Base-by-base conservation (phyloP, 2,329 filamentous ascomycete species). In the Alternaria gaisen region DNA sequence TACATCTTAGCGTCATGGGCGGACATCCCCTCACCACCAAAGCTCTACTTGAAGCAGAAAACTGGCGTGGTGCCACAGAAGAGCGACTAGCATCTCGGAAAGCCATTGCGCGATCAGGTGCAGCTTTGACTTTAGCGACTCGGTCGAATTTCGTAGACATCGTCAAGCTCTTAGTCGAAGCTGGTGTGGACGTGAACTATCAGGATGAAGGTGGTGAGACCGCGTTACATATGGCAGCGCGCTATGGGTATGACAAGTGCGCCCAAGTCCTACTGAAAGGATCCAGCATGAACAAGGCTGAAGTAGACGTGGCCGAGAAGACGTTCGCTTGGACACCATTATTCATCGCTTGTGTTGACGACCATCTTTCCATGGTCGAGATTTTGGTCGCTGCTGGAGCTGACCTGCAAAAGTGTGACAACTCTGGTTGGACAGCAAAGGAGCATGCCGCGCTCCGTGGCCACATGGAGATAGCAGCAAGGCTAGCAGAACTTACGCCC, bases 281-380 rank as follows among this genome's bases (percentile, higher is more conserved):
- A 3, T 90, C 87, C 0, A 80, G 84, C 6, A 83, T 86, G 43
- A 91, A 95, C 68, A 92, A 90, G 72, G 89, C 90, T 0, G 82
- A 97, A 63, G 82, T 93, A 0, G 91, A 97, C 70, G 81, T 96
- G 36, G 81, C 86, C 0, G 95, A 99, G 74, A 91, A 90, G 55
- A 90, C 91, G 0, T 98, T 96, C 74, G 88, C 90, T 3, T 99
- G 95, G 94, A 97, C 95, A 1, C 92, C 95, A n/a, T 83, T 99
- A 12, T 95, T 97, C 73, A 91, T 97, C 65, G 92, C 94, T 10
- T 92, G 91, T 55, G 94, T 98, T 3, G 94, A 99, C 72, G 94
- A 94, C 0, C 90, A 93, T 66, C 79, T 93, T 11, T 80, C 85
- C 0, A 87, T 97, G 41, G 91, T 91, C 0, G 86, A 93, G 72